Percentiles rank a stretch among this genome's conserved stretches.
These are phyloP conservation scores for Ceratobasidium sp. DNA, from an alignment of 1,284 basidiomycete species.

Conservation along the genomic window DNA sequence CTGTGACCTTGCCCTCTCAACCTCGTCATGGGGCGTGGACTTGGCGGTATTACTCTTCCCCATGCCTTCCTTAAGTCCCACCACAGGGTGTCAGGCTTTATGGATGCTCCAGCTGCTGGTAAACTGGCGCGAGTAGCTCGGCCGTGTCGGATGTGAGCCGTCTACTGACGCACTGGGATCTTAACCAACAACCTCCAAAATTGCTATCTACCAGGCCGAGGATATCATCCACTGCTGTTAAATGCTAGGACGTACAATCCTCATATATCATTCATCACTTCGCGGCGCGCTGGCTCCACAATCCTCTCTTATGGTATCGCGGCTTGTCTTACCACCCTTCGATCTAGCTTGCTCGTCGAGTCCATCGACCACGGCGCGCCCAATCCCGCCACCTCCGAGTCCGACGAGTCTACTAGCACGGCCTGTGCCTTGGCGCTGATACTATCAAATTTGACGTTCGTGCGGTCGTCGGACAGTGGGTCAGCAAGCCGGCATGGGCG, in stretches of 20 bases:
- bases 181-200: constrained; percentile 61
- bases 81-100: constrained; percentile 63
- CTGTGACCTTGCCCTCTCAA: constrained; percentile 58
- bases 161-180: constrained; percentile 67
- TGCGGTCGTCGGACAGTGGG: constrained; percentile 62
- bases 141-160: constrained; percentile 65
- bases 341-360: constrained; percentile 62
- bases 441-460: constrained; percentile 60
- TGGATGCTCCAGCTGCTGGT: constrained; percentile 61
- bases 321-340: constrained; percentile 61
- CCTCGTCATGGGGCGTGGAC: constrained; percentile 62
- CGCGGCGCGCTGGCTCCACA: constrained; percentile 68
- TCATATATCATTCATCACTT: neutral
- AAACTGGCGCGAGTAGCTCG: constrained; percentile 68
- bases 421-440: too few relatives aligned
- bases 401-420: too few relatives aligned
- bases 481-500: constrained; percentile 59
- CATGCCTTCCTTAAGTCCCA: constrained; percentile 63
- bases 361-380: constrained; percentile 59
- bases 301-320: constrained; percentile 66
- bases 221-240: constrained; percentile 65
- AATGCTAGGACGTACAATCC: constrained; percentile 52
- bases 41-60: constrained; percentile 65
- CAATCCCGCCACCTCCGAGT: too few relatives aligned
- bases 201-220: constrained; percentile 63